phyloP scores from a whole-genome alignment of 306 rosid species.

The Rosa chinensis region DNA sequence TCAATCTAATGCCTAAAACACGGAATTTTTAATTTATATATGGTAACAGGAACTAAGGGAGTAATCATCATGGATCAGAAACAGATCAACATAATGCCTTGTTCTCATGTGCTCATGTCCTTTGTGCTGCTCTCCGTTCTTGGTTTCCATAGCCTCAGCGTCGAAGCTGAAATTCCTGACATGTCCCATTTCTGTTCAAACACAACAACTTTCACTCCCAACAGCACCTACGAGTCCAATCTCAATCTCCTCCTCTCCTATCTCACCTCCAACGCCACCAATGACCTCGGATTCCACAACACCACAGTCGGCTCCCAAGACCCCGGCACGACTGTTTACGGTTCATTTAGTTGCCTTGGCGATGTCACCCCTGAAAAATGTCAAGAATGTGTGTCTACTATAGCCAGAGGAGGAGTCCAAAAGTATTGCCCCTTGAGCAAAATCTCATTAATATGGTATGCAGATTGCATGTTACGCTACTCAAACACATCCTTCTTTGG shows the following conservation, averaged over 20 bases:
- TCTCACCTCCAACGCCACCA: slow-evolving; percentile 48
- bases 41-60: not conserved
- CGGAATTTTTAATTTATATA: not conserved
- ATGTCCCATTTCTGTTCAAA: slow-evolving; percentile 13
- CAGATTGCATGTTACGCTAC: slow-evolving; percentile 30
- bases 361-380: slow-evolving; percentile 17
- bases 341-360: slow-evolving; percentile 28
- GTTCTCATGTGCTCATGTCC: not conserved
- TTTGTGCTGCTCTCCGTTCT: not conserved
- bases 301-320: not conserved
- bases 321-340: slow-evolving; percentile 5
- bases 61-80: not conserved
- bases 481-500: slow-evolving; percentile 27
- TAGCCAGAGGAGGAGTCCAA: not conserved
- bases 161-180: not conserved
- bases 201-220: slow-evolving; percentile 35
- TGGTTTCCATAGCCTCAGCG: not conserved
- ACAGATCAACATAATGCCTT: not conserved
- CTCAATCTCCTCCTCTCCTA: slow-evolving; percentile 39
- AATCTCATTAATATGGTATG: slow-evolving; percentile 26
- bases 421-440: not conserved
- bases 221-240: slow-evolving; percentile 37
- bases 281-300: slow-evolving; percentile 9
- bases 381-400: slow-evolving; percentile 11
- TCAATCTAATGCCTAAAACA: not conserved